A percentile compares a stretch with the other conserved stretches of the same genome.
phyloP scores from a whole-genome alignment of 495 filamentous ascomycete species.

The Elasticomyces elasticus region DNA sequence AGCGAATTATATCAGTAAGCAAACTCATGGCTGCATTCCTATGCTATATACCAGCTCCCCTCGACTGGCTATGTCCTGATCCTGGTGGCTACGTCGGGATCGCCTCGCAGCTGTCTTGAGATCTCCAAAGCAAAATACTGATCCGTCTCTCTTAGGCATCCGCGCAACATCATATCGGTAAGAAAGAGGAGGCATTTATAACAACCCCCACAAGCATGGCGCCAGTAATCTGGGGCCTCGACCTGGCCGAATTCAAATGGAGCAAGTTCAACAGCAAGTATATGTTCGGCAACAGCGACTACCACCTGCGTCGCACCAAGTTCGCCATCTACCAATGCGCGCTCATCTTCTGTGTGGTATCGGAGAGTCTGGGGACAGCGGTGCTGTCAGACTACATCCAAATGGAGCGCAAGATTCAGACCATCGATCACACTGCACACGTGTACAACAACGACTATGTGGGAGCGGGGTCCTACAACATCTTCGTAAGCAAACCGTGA shows the following conservation, averaged over 20 bases:
- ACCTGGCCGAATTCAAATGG: conserved; percentile 43
- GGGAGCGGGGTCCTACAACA: conserved; percentile 41
- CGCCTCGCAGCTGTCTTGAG: too few relatives aligned
- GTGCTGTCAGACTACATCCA: conserved; percentile 45
- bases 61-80: too few relatives aligned
- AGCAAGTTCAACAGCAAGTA: conserved; percentile 41
- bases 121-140: too few relatives aligned
- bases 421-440: conserved; percentile 22
- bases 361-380: conserved; percentile 41
- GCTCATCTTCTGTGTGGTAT: conserved; percentile 44
- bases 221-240: conserved; percentile 44
- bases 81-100: too few relatives aligned
- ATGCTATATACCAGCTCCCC: too few relatives aligned
- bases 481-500: too few relatives aligned
- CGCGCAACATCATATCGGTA: background rate
- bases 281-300: conserved; percentile 40
- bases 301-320: conserved; percentile 42
- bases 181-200: background rate
- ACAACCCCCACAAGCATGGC: conserved; percentile 29
- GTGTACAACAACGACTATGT: conserved; percentile 42
- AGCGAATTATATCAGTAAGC: too few relatives aligned
- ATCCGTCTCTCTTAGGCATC: background rate
- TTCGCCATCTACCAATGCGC: conserved; percentile 46
- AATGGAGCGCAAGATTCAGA: conserved; percentile 35
- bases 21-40: too few relatives aligned